Base-by-base conservation (phyloP, 208 protist species). In the Balamuthia mandrillaris region DNA sequence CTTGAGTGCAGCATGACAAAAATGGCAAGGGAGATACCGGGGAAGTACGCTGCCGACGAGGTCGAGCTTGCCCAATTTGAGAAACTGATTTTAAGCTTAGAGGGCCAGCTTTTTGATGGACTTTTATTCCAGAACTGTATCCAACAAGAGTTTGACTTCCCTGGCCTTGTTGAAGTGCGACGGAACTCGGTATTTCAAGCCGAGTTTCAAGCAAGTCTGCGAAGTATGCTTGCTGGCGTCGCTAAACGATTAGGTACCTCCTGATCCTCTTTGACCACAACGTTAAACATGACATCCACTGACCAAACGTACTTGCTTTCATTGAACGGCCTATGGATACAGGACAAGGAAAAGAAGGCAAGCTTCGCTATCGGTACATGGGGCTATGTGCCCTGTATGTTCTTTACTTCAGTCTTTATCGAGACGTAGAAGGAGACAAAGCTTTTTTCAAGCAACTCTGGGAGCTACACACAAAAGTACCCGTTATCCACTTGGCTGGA, bases 381-480 rank as follows among this genome's bases (percentile, higher is more conserved):
- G 88, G 88, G n/a, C 77, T 96, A 6, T 83, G 95, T 14, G 93
- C 91, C 7, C 61, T 95, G 33, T 94, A 92, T 85, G 90, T 90
- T 51, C 82, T 95, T 27, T 94, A 93, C 78, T 66, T 91, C 21
- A 68, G 70, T 2, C 49, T 96, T 0, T 96, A 92, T 77, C 85
- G 82, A 29, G 87, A 87, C 72, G 58, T 86, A 29, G 83, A 42
- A 1, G 84, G 85, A 44, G 70, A 88, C 10, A 90, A 89, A 47
- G 79, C 35, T 29, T 18, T 93, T 24, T 86, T 91, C 45, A 88
- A 89, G 33, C 37, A 87, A 35, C 24, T 96, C 18, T 95, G 89
- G 84, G 81, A 89, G 44, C 33, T 94, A 0, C 86, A 93, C 45
- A 89, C 84, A 49, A 6, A 27, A 21, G 41, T 89, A 1, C 91